Conservation (phyloP, 441 rosid species). For the Populus tomentosa region DNA sequence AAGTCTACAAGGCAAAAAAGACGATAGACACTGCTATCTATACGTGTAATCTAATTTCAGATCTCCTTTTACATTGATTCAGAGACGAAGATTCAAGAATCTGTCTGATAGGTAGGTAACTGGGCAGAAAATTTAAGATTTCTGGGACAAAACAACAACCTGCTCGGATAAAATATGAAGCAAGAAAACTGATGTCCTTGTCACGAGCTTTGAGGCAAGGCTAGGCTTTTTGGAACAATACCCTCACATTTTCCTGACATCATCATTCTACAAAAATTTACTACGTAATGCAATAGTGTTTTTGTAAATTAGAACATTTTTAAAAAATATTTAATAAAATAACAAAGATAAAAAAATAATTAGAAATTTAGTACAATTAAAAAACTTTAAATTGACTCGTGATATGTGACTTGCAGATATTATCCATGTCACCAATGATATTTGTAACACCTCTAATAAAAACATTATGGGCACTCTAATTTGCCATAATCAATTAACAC, state of each 20-base stretch:
- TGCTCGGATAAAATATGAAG: background rate
- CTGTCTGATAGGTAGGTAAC: background rate
- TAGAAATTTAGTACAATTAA: too few species aligned
- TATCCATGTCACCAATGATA: too few species aligned
- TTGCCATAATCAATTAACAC: too few species aligned
- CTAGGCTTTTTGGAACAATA: too few species aligned
- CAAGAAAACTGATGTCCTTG: background rate
- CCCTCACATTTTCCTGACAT: background rate
- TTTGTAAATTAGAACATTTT: too few species aligned
- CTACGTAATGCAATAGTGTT: background rate
- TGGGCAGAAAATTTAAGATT: too few species aligned
- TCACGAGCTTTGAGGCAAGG: background rate
- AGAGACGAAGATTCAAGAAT: background rate
- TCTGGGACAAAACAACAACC: background rate
- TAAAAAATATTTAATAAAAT: too few species aligned
- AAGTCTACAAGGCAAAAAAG: background rate
- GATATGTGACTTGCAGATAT: too few species aligned
- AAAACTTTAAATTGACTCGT: too few species aligned
- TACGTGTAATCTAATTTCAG: background rate
- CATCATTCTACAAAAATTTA: too few species aligned
- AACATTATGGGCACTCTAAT: accelerated
- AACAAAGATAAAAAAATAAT: too few species aligned
- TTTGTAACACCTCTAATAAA: accelerated
- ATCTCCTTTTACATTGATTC: background rate
- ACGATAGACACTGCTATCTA: background rate